Percentiles rank a stretch among this genome's conserved stretches.
Conservation (phyloP, 1,284 basidiomycete species). For the Golubevia sp. region DNA sequence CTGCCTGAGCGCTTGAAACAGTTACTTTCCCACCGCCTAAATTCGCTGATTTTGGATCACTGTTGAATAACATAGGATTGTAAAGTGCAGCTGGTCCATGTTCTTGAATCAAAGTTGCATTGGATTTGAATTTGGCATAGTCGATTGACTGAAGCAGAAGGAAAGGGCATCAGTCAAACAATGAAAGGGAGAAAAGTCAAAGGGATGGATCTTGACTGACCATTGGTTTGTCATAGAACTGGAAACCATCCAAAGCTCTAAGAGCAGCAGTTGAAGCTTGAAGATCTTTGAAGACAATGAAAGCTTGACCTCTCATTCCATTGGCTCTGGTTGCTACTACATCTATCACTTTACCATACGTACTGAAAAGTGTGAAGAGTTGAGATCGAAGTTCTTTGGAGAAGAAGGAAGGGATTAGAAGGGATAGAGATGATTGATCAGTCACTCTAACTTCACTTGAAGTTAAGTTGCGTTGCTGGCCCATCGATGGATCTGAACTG, state of each 20-base stretch:
- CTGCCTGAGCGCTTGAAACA: constrained; percentile 63
- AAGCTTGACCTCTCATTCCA: constrained; percentile 92
- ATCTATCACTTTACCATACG: constrained; percentile 91
- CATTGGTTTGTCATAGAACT: constrained; percentile 89
- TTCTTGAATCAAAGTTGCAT: constrained; percentile 69
- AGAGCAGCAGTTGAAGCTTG: constrained; percentile 85
- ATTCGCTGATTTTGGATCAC: constrained; percentile 13
- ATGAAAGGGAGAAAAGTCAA: constrained; percentile 18
- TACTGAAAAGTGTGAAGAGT: constrained; percentile 86
- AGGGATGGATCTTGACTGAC: constrained; percentile 65
- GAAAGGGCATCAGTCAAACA: constrained; percentile 15
- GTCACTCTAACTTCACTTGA: too few species aligned
- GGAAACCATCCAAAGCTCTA: constrained; percentile 84
- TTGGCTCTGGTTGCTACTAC: constrained; percentile 86
- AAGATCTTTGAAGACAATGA: constrained; percentile 90
- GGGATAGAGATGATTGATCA: constrained; percentile 4
- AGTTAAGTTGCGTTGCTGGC: too few species aligned
- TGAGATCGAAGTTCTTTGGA: constrained; percentile 75
- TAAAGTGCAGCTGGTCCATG: constrained; percentile 35
- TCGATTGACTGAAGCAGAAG: constrained; percentile 65
- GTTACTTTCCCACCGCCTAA: constrained; percentile 51
- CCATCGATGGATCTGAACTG: background rate
- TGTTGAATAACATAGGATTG: constrained; percentile 20
- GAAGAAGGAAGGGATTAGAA: background rate
- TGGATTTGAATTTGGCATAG: constrained; percentile 83